These are phyloP conservation scores for Trichoderma citrinoviride DNA, from an alignment of 2,329 filamentous ascomycete species.

Conservation along the genomic window DNA sequence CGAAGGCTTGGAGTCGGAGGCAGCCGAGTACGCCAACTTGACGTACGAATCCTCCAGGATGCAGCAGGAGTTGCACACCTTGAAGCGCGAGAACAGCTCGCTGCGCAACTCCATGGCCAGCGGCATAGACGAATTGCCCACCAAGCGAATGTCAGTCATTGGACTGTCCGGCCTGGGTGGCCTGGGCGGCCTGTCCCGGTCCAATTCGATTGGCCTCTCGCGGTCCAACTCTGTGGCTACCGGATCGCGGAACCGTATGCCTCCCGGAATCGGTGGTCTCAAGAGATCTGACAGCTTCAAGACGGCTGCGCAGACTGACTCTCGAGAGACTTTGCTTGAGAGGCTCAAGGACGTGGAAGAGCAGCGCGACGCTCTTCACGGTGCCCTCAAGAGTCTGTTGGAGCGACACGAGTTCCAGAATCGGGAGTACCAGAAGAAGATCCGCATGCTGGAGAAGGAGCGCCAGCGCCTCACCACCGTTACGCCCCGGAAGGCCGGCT, in stretches of 20 bases:
- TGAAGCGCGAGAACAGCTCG: constrained; percentile 66
- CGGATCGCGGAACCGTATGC: constrained; percentile 42
- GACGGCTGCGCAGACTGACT: constrained; percentile 48
- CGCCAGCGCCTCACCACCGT: constrained; percentile 68
- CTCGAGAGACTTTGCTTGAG: constrained; percentile 69
- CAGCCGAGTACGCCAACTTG: constrained; percentile 67
- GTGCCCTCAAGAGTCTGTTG: constrained; percentile 78
- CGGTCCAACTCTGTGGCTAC: constrained; percentile 68
- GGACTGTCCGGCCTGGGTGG: neutral
- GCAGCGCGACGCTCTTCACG: constrained; percentile 88
- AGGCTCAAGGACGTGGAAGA: constrained; percentile 88
- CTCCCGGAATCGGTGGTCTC: constrained; percentile 41
- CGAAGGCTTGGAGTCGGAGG: constrained; percentile 74
- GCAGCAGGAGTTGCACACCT: constrained; percentile 76
- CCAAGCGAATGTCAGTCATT: constrained; percentile 35
- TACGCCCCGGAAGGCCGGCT: constrained; percentile 72
- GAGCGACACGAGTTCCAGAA: constrained; percentile 83
- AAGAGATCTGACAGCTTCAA: constrained; percentile 61
- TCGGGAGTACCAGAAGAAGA: constrained; percentile 77
- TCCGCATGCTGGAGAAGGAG: constrained; percentile 73
- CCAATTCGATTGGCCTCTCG: constrained; percentile 64
- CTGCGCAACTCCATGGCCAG: constrained; percentile 43
- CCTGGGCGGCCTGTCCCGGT: constrained; percentile 53
- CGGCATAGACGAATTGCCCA: constrained; percentile 24
- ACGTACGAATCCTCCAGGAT: constrained; percentile 79